A percentile compares a stretch with the other conserved stretches of the same genome.
Evolutionary conservation across 2,329 filamentous ascomycete genomes (phyloP).

Genomic region (Pyrenophora graminea): DNA sequence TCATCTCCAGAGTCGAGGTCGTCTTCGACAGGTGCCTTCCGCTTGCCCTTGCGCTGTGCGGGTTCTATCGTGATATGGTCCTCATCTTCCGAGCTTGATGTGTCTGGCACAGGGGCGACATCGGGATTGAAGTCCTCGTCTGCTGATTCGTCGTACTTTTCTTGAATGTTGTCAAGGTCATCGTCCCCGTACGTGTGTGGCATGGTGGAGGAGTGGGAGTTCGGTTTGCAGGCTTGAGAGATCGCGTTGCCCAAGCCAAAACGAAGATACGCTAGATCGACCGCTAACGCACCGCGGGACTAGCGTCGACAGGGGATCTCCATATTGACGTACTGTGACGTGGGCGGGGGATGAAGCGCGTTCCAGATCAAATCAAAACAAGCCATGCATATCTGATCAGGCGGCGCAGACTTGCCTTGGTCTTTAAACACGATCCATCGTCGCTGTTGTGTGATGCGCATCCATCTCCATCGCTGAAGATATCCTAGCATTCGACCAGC

Average conservation of each 20-base stretch:
- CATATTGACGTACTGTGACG: constrained; percentile 25
- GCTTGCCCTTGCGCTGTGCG: constrained; percentile 34
- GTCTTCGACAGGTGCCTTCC: constrained; percentile 37
- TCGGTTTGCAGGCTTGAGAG: constrained; percentile 1
- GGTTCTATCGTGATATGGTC: constrained; percentile 33
- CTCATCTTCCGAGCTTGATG: constrained; percentile 56
- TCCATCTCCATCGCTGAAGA: constrained; percentile 6
- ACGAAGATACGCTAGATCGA: constrained; percentile 20
- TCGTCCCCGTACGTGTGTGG: constrained; percentile 36
- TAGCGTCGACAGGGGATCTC: constrained; percentile 22
- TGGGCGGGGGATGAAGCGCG: constrained; percentile 26
- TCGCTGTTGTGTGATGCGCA: constrained; percentile 21
- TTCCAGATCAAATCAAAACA: constrained; percentile 36
- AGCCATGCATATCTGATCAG: constrained; percentile 8
- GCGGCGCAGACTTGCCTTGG: constrained; percentile 3
- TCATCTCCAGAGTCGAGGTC: constrained; percentile 68
- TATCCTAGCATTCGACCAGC: constrained; percentile 1
- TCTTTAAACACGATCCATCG: constrained; percentile 1
- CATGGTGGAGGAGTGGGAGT: constrained; percentile 22
- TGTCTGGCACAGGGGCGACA: constrained; percentile 55
- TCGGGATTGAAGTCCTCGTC: constrained; percentile 76
- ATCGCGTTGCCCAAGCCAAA: constrained; percentile 14
- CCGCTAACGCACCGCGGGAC: constrained; percentile 14
- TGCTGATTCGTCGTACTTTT: constrained; percentile 66
- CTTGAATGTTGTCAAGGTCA: constrained; percentile 34